These are phyloP conservation scores for Logfia minima DNA, from an alignment of 129 eudicot species.

Conservation along the genomic window DNA sequence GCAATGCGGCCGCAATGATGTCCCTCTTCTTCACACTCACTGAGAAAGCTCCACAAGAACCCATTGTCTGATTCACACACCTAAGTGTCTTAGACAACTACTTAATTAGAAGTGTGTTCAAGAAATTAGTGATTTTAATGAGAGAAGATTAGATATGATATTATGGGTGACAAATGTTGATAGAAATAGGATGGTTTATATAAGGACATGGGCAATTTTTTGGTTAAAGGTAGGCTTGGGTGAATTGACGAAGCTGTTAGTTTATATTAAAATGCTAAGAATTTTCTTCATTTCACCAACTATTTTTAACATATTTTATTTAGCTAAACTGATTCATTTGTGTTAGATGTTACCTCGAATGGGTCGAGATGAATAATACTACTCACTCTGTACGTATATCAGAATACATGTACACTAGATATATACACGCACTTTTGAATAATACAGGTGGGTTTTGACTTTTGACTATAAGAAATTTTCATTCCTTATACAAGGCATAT, in stretches of 20 bases:
- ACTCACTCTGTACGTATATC: too few species aligned
- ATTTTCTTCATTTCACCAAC: constrained; percentile 23
- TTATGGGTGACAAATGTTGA: constrained; percentile 17
- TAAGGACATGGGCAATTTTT: not conserved
- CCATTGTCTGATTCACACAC: constrained; percentile 16
- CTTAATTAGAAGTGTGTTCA: not conserved
- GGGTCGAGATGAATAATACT: too few species aligned
- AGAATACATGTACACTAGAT: too few species aligned
- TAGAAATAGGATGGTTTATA: constrained; percentile 21
- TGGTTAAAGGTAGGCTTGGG: constrained; percentile 9
- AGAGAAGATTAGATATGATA: constrained; percentile 1
- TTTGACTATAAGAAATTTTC: too few species aligned
- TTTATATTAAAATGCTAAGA: not conserved
- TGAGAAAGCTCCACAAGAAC: constrained; percentile 32
- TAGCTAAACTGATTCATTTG: not conserved
- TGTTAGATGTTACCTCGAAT: not conserved
- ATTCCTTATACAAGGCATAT: too few species aligned
- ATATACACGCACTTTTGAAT: too few species aligned
- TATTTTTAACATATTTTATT: not conserved
- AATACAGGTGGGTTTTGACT: too few species aligned
- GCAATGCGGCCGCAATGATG: constrained; percentile 45
- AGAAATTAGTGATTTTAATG: not conserved
- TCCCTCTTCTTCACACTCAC: constrained; percentile 42
- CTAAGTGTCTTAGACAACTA: not conserved
- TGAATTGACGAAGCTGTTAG: constrained; percentile 7